A percentile compares a stretch with the other conserved stretches of the same genome.
Evolutionary conservation across 2,329 filamentous ascomycete genomes (phyloP).

Genomic region (Aspergillus chevalieri): DNA sequence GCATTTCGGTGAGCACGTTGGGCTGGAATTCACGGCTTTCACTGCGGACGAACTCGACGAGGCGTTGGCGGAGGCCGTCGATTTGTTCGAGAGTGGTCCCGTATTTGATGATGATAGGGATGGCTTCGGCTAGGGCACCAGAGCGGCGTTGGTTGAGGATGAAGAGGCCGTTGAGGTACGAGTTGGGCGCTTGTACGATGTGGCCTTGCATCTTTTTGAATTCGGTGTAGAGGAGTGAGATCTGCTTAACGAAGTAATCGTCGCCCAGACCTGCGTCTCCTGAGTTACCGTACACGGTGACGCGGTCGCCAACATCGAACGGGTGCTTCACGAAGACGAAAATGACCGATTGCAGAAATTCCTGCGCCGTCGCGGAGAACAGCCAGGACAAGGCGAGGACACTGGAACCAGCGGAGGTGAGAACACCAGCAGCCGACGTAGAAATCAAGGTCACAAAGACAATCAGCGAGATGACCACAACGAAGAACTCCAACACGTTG

Average conservation of each 20-base stretch:
- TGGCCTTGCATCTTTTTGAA: slow-evolving; percentile 99
- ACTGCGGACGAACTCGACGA: slow-evolving; percentile 73
- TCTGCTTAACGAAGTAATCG: slow-evolving; percentile 94
- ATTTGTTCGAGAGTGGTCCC: slow-evolving; percentile 80
- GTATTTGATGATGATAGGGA: slow-evolving; percentile 79
- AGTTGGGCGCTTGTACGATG: slow-evolving; percentile 92
- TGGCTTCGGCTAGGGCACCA: slow-evolving; percentile 77
- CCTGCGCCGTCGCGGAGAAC: slow-evolving; percentile 85
- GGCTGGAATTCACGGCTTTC: slow-evolving; percentile 87
- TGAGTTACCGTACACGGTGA: slow-evolving; percentile 85
- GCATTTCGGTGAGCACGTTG: slow-evolving; percentile 81
- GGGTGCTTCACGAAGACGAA: slow-evolving; percentile 98
- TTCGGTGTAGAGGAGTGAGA: slow-evolving; percentile 86
- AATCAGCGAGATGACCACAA: slow-evolving; percentile 70
- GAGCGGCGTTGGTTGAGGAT: slow-evolving; percentile 92
- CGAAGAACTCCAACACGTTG: slow-evolving; percentile 81
- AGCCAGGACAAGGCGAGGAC: slow-evolving; percentile 90
- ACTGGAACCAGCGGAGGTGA: slow-evolving; percentile 82
- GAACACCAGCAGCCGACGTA: slow-evolving; percentile 77
- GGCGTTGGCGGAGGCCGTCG: slow-evolving; percentile 68
- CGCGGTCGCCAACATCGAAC: slow-evolving; percentile 90
- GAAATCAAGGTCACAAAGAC: slow-evolving; percentile 88
- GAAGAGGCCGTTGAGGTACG: slow-evolving; percentile 83
- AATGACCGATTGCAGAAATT: slow-evolving; percentile 87
- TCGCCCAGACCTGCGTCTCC: slow-evolving; percentile 73